phyloP scores from a whole-genome alignment of 106 monocot species.

The Acorus gramineus region DNA sequence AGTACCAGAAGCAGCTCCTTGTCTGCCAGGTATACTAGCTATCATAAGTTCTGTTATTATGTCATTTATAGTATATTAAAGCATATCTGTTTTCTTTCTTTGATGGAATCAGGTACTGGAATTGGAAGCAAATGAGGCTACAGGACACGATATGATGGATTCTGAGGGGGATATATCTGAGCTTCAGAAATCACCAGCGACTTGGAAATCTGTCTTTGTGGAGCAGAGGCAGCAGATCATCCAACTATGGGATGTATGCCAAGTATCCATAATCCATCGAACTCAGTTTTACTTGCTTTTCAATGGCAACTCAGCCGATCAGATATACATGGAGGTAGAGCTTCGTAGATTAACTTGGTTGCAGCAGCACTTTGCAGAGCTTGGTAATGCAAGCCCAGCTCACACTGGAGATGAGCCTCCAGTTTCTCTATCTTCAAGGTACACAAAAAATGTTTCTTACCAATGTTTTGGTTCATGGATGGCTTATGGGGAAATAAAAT shows the following conservation, averaged over 20 bases:
- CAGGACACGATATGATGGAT: conserved; percentile 15
- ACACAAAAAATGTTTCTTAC: not conserved
- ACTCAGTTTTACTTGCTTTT: conserved; percentile 92
- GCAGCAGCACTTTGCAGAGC: conserved; percentile 56
- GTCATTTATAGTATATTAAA: not conserved
- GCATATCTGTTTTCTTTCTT: not conserved
- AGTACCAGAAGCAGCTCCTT: conserved; percentile 94
- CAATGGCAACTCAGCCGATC: conserved; percentile 79
- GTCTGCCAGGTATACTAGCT: conserved; percentile 62
- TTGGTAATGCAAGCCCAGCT: conserved; percentile 47
- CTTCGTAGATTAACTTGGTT: conserved; percentile 76
- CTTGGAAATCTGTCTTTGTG: conserved; percentile 51
- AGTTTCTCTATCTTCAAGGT: conserved; percentile 69
- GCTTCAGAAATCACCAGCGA: conserved; percentile 33
- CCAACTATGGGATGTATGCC: conserved; percentile 78
- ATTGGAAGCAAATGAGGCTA: conserved; percentile 77
- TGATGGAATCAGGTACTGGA: conserved; percentile 56
- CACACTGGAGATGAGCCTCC: conserved; percentile 44
- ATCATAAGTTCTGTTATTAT: not conserved
- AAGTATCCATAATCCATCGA: conserved; percentile 83
- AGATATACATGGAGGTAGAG: conserved; percentile 96
- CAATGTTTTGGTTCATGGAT: not conserved
- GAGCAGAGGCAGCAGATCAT: conserved; percentile 77
- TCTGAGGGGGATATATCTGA: conserved; percentile 26
- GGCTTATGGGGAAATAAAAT: too few species aligned